Base-by-base conservation (phyloP, 2,329 filamentous ascomycete species). In the Alternaria sp. region DNA sequence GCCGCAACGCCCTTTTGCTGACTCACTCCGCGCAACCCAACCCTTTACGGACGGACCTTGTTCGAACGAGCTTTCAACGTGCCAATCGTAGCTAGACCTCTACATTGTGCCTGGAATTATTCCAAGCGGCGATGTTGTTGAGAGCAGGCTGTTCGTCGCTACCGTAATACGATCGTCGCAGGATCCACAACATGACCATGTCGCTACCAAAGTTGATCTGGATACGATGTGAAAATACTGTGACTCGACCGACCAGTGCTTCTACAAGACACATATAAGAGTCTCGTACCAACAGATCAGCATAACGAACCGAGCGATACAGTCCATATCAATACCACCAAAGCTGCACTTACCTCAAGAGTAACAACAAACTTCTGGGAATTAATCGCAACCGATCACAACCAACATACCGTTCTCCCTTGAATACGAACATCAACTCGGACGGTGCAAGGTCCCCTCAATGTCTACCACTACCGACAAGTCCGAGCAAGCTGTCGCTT, bases 401-500 rank as follows among this genome's bases (percentile, higher is more conserved):
- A 2, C 3, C n/a, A 14, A 6, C 9, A 6, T 3, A 5, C 36
- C 5, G 2, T 5, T 50, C 32, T 38, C 25, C 25, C 6, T 3
- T 3, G 9, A 18, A 9, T 16, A 6, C 32, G n/a, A 12, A 34
- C 18, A 36, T 3, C 30, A 2, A 50, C 30, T n/a, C 30, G 7
- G 2, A 50, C 9, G 1, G 0, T 7, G 9, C 50, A 28, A 27
- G 20, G 45, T 44, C 49, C 43, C 20, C 34, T 55, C 34, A 28
- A 66, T 61, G 59, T 56, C 50, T 38, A 27, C 46, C 20, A 27
- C 46, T n/a, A 59, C 55, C 55, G 57, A 65, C 62, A 67, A 65
- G n/a, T 62, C 69, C 22, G 71, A 74, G 45, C 66, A 59, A 84
- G 94, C 94, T 81, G 89, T 90, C 82, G 96, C 94, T 81, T 98